Base-by-base conservation (phyloP, 495 filamentous ascomycete genomes). In the Podospora pseudoanserina region DNA sequence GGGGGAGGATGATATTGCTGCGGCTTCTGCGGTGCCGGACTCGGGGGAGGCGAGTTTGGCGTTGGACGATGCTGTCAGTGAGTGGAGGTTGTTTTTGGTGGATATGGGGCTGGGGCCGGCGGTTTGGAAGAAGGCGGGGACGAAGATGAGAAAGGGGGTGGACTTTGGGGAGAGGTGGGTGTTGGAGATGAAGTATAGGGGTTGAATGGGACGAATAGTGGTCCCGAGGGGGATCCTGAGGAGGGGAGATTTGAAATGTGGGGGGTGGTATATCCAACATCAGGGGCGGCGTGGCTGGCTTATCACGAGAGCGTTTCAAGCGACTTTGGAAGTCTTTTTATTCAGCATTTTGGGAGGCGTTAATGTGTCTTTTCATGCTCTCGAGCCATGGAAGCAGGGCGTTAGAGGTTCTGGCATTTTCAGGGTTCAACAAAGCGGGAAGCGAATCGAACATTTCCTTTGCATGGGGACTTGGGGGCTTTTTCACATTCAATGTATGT, bases 131-230 rank as follows among this genome's bases (percentile, higher is more conserved):
- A 93, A 93, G 74, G 92, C 92, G 53, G 92, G 91, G 4, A 91
- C 90, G 3, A 88, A 89, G 68, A 85, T 91, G 66, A 85, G 91
- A 27, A 86, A 89, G 68, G 92, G 92, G 0, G 87, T 97, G 39
- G 92, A 92, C 71, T 97, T 97, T 81, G 92, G 90, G 28, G 87
- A 88, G 57, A 84, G 87, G 64, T 97, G 94, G 94, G 89, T 96
- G 64, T 83, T 94, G 15, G 83, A 84, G 65, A 79, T 91, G 72
- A 75, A 77, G 66, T 89, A 85, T 74, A 79, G 83, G 32, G 76
- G 11, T n/a, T 63, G n/a, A 20, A 9, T 7, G 56, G 56, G 23
- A 18, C 1, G 23, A 27, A 18, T 18, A 61, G 30, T 63, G n/a
- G 30, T 63, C 28, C 61, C 6, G 30, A 53, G 72, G 7, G 49